Base-by-base conservation (phyloP, 768 basidiomycete genomes). In the Rhizopogon roseolus region DNA sequence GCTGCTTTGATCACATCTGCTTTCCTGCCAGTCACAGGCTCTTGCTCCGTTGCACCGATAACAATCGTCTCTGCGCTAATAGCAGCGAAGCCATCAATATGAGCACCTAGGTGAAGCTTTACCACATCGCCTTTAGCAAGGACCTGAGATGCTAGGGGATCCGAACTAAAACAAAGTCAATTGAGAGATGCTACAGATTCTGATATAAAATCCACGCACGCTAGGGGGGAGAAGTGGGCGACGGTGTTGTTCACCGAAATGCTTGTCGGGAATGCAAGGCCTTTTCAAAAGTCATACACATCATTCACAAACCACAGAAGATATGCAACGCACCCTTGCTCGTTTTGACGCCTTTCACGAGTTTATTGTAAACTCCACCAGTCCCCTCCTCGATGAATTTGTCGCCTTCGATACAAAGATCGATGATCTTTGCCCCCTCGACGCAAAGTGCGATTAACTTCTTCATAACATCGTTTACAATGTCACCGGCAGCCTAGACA, bases 61-160 rank as follows among this genome's bases (percentile, higher is more conserved):
- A 97, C 83, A 63, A 98, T 71, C 50, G 96, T 98, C 72, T 99
- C 97, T 34, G 93, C 97, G 66, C 83, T 84, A 69, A 97, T 85
- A 51, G 93, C 85, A 17, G 95, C 94, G 71, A 90, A 98, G 53
- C 97, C 97, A 68, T 98, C 96, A 71, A 99, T 93, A 66, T 99
- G 97, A 17, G 95, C 94, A 43, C 97, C 97, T 56, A 98, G 79
- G 70, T 95, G 92, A 58, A 99, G 74, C 75, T 98, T 98, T 60
- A 98, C 96, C 54, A 99, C 85, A 68, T 99, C 97, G 56, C 85
- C 84, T 58, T 93, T 88, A 27, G 81, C 82, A 59, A 95, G 79
- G 49, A 70, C 79, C 68, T 85, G 84, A 6, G 75, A 73, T 27
- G 88, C 81, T 58, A 82, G 80, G 14, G 85, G 72, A 73, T 93